phyloP scores from a whole-genome alignment of 2,329 filamentous ascomycete species.

The Claviceps arundinis region DNA sequence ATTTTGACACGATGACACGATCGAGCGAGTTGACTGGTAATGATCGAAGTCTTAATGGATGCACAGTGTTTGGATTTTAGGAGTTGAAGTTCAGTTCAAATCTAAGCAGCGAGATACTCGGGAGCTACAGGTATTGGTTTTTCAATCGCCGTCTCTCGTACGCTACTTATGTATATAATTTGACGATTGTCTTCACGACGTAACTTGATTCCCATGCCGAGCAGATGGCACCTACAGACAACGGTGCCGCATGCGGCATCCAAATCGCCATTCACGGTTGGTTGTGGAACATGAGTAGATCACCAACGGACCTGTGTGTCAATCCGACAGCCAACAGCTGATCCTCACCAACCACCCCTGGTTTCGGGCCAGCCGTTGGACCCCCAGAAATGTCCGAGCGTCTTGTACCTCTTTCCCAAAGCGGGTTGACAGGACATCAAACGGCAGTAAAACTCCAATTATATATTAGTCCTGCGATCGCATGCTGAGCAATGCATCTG shows the following conservation, averaged over 20 bases:
- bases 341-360: constrained; percentile 6
- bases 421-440: constrained; percentile 2
- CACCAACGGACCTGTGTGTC: constrained; percentile 6
- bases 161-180: constrained; percentile 5
- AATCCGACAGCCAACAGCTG: constrained; percentile 7
- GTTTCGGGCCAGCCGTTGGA: constrained; percentile 7
- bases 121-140: background rate
- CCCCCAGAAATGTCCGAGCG: constrained; percentile 4
- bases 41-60: background rate
- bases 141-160: background rate
- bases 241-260: constrained; percentile 10
- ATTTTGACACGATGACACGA: background rate
- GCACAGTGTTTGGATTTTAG: background rate
- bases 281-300: constrained; percentile 6
- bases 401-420: constrained; percentile 1
- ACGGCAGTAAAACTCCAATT: background rate
- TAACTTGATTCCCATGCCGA: background rate
- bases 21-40: background rate
- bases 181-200: background rate
- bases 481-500: constrained; percentile 6
- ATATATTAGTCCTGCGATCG: background rate
- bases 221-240: background rate
- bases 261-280: constrained; percentile 6
- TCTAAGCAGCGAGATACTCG: background rate
- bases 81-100: background rate